Evolutionary conservation across 2,329 filamentous ascomycete species (phyloP).

Genomic region (Arthrobotrys entomopaga): DNA sequence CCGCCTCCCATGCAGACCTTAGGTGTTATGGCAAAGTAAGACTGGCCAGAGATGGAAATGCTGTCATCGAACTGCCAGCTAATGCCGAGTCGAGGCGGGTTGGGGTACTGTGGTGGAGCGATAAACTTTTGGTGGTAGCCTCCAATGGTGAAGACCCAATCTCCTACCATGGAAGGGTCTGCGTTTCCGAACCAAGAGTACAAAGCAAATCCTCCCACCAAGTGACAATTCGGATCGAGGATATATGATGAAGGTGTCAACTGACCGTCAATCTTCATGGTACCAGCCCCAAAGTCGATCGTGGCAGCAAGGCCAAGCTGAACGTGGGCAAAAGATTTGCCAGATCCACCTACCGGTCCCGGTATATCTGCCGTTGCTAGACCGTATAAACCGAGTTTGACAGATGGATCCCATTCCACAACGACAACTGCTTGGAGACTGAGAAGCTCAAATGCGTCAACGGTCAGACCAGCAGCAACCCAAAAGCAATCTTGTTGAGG

Average conservation of each 20-base stretch:
- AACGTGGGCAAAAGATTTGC: slow-evolving; percentile 61
- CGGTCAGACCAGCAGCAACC: slow-evolving; percentile 62
- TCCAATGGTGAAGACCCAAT: slow-evolving; percentile 65
- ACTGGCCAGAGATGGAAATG: slow-evolving; percentile 62
- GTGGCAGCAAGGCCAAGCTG: slow-evolving; percentile 62
- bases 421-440: slow-evolving; percentile 61
- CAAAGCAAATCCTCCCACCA: slow-evolving; percentile 59
- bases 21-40: slow-evolving; percentile 65
- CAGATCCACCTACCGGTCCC: slow-evolving; percentile 18
- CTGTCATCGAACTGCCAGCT: slow-evolving; percentile 60
- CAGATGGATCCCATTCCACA: slow-evolving; percentile 59
- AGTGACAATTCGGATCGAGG: slow-evolving; percentile 62
- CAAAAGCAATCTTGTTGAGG: slow-evolving; percentile 61
- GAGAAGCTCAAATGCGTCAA: slow-evolving; percentile 63
- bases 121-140: slow-evolving; percentile 64
- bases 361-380: slow-evolving; percentile 60
- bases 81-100: slow-evolving; percentile 62
- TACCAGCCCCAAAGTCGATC: slow-evolving; percentile 61
- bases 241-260: slow-evolving; percentile 63
- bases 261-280: slow-evolving; percentile 57
- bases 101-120: slow-evolving; percentile 60
- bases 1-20: slow-evolving; percentile 64
- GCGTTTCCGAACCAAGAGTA: slow-evolving; percentile 55
- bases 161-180: slow-evolving; percentile 57
- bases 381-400: slow-evolving; percentile 62